Conservation (phyloP, 768 basidiomycete species). For the Hortiboletus flavorubellus region DNA sequence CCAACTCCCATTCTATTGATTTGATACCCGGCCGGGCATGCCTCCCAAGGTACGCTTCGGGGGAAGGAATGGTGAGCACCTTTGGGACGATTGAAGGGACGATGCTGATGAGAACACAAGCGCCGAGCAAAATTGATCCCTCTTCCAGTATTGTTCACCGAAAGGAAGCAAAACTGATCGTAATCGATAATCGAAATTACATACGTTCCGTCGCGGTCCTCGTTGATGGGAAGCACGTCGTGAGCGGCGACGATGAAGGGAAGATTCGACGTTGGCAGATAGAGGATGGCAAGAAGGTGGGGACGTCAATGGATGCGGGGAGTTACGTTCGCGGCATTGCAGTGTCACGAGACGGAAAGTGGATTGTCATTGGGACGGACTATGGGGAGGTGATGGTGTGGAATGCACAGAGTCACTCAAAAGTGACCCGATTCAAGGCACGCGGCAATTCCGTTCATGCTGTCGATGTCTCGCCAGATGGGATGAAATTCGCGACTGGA, state of each 20-base stretch:
- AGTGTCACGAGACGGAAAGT: neutral
- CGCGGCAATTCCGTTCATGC: neutral
- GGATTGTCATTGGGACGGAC: neutral
- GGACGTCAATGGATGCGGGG: neutral
- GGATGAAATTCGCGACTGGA: neutral
- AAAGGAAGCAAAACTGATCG: neutral
- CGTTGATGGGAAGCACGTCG: neutral
- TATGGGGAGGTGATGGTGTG: neutral
- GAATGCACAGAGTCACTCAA: neutral
- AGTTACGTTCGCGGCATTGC: neutral
- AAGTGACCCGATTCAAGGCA: neutral
- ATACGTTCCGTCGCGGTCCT: neutral
- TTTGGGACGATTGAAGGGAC: neutral
- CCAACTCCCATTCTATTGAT: neutral
- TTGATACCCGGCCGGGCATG: neutral
- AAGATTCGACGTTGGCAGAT: neutral
- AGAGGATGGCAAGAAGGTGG: neutral
- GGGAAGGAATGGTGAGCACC: neutral
- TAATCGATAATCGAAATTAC: neutral
- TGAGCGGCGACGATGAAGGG: neutral
- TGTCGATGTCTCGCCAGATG: slow-evolving; percentile 6
- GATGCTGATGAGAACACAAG: neutral
- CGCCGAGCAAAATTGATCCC: neutral
- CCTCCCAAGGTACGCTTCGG: neutral
- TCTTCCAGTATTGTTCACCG: no score